Percentiles rank a stretch among this genome's conserved stretches.
Evolutionary conservation across 768 basidiomycete genomes (phyloP).

Genomic region (Mycena chlorophos): DNA sequence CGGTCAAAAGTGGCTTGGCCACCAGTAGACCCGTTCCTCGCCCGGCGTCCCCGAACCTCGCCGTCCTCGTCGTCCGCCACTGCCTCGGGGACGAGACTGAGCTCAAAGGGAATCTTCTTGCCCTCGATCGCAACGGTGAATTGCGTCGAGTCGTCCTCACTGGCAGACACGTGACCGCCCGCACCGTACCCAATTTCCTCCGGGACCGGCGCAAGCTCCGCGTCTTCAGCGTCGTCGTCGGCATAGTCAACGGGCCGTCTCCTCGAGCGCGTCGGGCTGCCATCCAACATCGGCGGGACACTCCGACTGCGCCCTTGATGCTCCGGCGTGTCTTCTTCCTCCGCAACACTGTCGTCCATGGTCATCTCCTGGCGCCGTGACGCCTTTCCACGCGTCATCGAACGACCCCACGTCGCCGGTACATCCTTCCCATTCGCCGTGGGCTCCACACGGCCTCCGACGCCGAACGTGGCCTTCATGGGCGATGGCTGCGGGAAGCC

Average conservation of each 20-base stretch:
- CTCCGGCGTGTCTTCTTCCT: constrained; percentile 30
- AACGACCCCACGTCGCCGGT: constrained; percentile 15
- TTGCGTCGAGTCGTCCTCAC: constrained; percentile 57
- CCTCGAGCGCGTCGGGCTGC: constrained; percentile 33
- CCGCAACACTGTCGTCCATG: constrained; percentile 18
- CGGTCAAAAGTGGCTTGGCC: constrained; percentile 30
- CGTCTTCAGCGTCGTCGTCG: constrained; percentile 73
- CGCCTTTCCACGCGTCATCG: constrained; percentile 9
- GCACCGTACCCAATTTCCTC: constrained; percentile 41
- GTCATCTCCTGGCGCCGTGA: constrained; percentile 9
- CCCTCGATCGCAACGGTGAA: constrained; percentile 69
- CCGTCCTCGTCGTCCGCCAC: constrained; percentile 19
- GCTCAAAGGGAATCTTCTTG: constrained; percentile 63
- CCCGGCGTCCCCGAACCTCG: constrained; percentile 26
- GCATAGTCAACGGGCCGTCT: constrained; percentile 38
- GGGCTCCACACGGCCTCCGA: constrained; percentile 41
- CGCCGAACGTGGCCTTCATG: constrained; percentile 52
- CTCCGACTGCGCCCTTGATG: constrained; percentile 51
- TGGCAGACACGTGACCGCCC: constrained; percentile 58
- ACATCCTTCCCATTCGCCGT: constrained; percentile 25
- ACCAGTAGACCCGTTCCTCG: constrained; percentile 24
- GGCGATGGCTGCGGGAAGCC: constrained; percentile 83
- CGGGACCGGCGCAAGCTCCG: constrained; percentile 28
- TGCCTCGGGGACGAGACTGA: constrained; percentile 56
- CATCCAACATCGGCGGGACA: constrained; percentile 55